Percentiles rank a stretch among this genome's conserved stretches.
Conservation (phyloP, 2,329 filamentous ascomycete genomes). For the Bertia moriformis region DNA sequence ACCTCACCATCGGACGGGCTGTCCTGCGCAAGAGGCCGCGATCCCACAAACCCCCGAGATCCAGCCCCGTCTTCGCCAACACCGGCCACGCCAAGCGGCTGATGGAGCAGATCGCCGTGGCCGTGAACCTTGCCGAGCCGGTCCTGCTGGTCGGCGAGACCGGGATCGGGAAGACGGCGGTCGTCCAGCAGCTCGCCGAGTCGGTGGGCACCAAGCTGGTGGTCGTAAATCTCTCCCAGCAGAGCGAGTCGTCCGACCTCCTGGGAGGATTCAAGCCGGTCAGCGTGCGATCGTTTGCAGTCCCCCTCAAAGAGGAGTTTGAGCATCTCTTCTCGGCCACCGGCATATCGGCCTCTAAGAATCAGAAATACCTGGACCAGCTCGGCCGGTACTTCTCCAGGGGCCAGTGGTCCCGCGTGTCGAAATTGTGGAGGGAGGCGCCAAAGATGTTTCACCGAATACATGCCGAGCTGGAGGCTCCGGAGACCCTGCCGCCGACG, state of each 20-base stretch:
- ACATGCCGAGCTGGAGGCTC: constrained; percentile 35
- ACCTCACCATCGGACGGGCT: constrained; percentile 52
- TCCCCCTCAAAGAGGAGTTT: constrained; percentile 87
- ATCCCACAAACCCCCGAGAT: constrained; percentile 31
- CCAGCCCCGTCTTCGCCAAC: constrained; percentile 64
- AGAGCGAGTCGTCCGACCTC: constrained; percentile 92
- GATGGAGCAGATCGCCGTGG: constrained; percentile 75
- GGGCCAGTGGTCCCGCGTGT: constrained; percentile 71
- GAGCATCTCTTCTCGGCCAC: constrained; percentile 77
- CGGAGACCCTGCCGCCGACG: constrained; percentile 22
- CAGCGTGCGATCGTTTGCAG: constrained; percentile 71
- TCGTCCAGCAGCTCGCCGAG: constrained; percentile 81
- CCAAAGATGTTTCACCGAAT: constrained; percentile 73
- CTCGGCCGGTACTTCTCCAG: constrained; percentile 67
- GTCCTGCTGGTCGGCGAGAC: constrained; percentile 95
- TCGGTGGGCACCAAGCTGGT: constrained; percentile 74
- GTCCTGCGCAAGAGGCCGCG: constrained; percentile 38
- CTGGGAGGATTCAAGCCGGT: constrained; percentile 94
- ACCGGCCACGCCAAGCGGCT: constrained; percentile 73
- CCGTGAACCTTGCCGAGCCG: constrained; percentile 73
- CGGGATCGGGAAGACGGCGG: constrained; percentile 93
- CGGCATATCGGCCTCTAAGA: constrained; percentile 72
- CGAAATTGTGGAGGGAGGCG: constrained; percentile 77
- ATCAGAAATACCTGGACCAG: constrained; percentile 71
- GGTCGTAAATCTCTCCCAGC: constrained; percentile 90